Conservation (phyloP, 2,329 filamentous ascomycete genomes). For the Myriosclerotinia duriaeana region DNA sequence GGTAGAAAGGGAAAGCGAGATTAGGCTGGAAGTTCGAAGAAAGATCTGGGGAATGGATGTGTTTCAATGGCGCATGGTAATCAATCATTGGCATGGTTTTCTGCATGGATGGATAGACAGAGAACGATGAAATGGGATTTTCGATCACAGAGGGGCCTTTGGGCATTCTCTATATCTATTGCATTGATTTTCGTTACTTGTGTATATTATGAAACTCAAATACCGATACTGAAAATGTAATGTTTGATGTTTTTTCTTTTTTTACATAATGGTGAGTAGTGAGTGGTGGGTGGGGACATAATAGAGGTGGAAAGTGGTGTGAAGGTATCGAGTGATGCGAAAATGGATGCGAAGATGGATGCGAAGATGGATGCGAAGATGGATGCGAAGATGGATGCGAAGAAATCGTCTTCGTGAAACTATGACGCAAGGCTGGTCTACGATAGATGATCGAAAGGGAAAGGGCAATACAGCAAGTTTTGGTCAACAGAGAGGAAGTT, state of each 20-base stretch:
- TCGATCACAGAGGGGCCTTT: too few species aligned
- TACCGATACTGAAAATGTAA: background rate
- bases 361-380: too few species aligned
- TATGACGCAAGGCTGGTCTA: too few species aligned
- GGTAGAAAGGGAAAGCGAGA: constrained; percentile 16
- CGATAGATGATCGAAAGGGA: too few species aligned
- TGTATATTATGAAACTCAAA: background rate
- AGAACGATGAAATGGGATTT: background rate
- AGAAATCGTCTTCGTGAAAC: background rate
- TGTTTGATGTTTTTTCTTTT: background rate
- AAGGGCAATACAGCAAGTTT: too few species aligned
- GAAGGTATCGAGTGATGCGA: too few species aligned
- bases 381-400: too few species aligned
- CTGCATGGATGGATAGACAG: background rate
- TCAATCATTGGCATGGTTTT: background rate
- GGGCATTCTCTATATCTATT: background rate
- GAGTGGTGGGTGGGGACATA: constrained; percentile 42
- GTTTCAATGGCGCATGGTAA: background rate
- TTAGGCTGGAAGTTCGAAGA: background rate
- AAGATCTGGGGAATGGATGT: background rate
- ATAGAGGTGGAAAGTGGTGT: constrained; percentile 44
- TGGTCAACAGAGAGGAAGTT: too few species aligned
- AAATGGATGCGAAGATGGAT: too few species aligned
- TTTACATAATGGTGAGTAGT: too few species aligned
- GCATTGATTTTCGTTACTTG: too few species aligned